Base-by-base conservation (phyloP, 345 rosid genomes). In the Populus pruinosa region DNA sequence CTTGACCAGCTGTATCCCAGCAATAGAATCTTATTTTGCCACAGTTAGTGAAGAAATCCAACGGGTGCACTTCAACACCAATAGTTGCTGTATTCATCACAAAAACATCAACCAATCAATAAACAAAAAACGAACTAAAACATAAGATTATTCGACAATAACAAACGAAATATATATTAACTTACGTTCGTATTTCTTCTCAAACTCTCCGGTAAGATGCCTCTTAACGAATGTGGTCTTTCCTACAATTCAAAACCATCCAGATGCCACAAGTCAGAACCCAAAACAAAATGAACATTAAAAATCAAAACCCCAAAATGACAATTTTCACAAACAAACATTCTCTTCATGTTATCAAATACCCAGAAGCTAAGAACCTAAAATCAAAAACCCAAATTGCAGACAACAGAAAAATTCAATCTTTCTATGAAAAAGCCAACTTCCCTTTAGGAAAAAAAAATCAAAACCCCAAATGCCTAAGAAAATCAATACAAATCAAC, bases 1-100 rank as follows among this genome's bases (percentile, higher is more conserved):
- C 99, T 72, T 95, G 99, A 0, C 99, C 97, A 20, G 99, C 98
- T 69, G 99, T 95, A 41, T 95, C 98, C 99, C 98, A 95, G 88
- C 98, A 93, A 83, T 95, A 91, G 75, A 95, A 95, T 3, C 99
- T 87, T 80, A 95, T 84, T 80, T 93, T 90, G 21, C 99, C 99
- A 39, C 96, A 91, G 85, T 93, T 95, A 0, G 99, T 95, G 81
- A 86, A 89, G 92, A 95, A 95, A 72, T 95, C 99, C 84, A 95
- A 70, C 0, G 99, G 98, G 79, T 92, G 99, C 82, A 95, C 98
- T 84, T 92, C 99, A 44, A 95, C 99, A 75, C 97, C 99, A 64
- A 95, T 93, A 2, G 99, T 95, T 69, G 98, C 97, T 95, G 87
- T 39, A 36, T 2, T 67, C 7, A 63, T 67, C 59, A 66, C 25